A percentile compares a stretch with the other conserved stretches of the same genome.
These are phyloP conservation scores for Fusarium sp. DNA, from an alignment of 2,329 filamentous ascomycete species.

Conservation along the genomic window DNA sequence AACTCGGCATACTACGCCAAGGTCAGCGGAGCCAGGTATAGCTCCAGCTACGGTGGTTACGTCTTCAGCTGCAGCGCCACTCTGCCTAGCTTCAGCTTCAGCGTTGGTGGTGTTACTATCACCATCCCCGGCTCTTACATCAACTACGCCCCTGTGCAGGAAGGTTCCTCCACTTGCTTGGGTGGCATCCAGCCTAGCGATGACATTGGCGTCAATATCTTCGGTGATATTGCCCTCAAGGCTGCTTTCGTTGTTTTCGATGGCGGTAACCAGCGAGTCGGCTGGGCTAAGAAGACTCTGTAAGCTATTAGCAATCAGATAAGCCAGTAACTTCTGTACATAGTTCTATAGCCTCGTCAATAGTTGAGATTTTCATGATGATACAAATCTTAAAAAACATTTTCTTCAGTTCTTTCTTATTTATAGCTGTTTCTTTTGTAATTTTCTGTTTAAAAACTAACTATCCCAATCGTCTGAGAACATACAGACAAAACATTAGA, in stretches of 20 bases:
- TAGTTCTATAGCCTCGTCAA: not conserved
- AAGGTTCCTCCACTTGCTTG: conserved; percentile 70
- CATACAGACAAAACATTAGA: too few species aligned
- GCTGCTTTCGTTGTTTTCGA: conserved; percentile 73
- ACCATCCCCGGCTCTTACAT: conserved; percentile 69
- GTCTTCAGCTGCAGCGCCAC: conserved; percentile 62
- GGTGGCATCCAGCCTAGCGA: conserved; percentile 75
- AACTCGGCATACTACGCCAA: conserved; percentile 65
- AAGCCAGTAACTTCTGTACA: not conserved
- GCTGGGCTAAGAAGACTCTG: conserved; percentile 41
- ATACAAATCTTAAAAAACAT: too few species aligned
- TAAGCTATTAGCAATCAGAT: not conserved
- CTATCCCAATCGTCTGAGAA: too few species aligned
- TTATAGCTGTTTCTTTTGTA: too few species aligned
- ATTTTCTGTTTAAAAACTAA: too few species aligned
- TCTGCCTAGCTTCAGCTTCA: conserved; percentile 67
- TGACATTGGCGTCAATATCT: conserved; percentile 67
- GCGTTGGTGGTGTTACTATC: conserved; percentile 71
- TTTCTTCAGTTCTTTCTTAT: too few species aligned
- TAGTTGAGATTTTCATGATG: not conserved
- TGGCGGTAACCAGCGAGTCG: conserved; percentile 47
- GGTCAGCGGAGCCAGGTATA: conserved; percentile 60
- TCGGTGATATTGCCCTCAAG: conserved; percentile 74
- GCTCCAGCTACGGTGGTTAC: conserved; percentile 59
- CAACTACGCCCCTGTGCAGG: conserved; percentile 63